Evolutionary conservation across 305 asterid genomes (phyloP), one percentile per base, ranked within the genome.

Genomic region (Fraxinus greggii): DNA sequence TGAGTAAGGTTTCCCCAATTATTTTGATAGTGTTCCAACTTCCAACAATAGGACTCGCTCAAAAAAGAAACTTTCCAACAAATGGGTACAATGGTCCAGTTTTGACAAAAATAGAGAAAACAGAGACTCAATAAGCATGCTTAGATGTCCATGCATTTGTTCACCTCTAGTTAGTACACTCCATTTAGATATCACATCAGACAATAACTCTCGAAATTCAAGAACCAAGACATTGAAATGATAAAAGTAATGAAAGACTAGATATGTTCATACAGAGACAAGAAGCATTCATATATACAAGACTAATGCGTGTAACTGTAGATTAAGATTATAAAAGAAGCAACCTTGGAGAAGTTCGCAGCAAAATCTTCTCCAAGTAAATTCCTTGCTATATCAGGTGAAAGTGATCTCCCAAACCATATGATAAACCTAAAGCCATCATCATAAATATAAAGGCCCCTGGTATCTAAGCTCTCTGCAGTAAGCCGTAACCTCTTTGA

Each of bases 371-470:
- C 97, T 28, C 98, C 98, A 33, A 93, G 87, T 86, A 95, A 88
- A 85, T 83, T 89, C 91, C 86, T 90, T 51, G 88, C 81, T 80
- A 95, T 86, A 84, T 94, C 97, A 82, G 98, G 98, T 83, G 97
- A 90, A 86, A 91, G 81, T 81, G 95, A 85, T 88, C 93, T 87
- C 79, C 98, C 98, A 84, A 95, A 92, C 98, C 99, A 95, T 78
- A 95, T 80, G 83, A 95, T 91, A 84, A 95, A 93, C 78, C 92
- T 92, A 75, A 95, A 93, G 83, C 99, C 99, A 89, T 95, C 97
- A 85, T 95, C 95, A 80, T 89, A 92, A 81, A 94, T 83, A 85
- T 94, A 95, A 78, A 95, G 90, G 78, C 97, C 97, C 85, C 93
- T 88, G 80, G 97, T 87, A 88, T 95, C 99, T 81, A 95, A 88